These are phyloP conservation scores for Lepiota subincarnata DNA, from an alignment of 768 basidiomycete species.

Conservation along the genomic window DNA sequence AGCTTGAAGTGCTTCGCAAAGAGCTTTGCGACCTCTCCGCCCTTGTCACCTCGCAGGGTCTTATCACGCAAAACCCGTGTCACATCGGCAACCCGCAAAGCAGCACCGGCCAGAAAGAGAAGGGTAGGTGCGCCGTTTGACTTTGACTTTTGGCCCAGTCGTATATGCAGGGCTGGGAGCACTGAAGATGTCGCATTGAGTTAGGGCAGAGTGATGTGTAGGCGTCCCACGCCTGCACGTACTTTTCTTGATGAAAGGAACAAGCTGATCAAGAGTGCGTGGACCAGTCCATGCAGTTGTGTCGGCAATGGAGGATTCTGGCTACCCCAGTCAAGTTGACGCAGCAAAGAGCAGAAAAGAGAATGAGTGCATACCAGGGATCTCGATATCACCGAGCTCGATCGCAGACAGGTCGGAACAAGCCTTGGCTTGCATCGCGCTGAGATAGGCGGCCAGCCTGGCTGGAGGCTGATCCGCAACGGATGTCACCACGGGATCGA, in stretches of 20 bases:
- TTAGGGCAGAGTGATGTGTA: neutral
- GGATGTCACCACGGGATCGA: conserved; percentile 36
- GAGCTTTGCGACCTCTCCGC: conserved; percentile 90
- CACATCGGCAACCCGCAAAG: conserved; percentile 87
- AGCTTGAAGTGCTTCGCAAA: conserved; percentile 96
- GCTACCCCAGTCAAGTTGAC: conserved; percentile 26
- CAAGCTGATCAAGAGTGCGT: conserved; percentile 66
- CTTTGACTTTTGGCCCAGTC: conserved; percentile 74
- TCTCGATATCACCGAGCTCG: conserved; percentile 74
- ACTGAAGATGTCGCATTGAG: conserved; percentile 32
- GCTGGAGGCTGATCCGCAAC: conserved; percentile 55
- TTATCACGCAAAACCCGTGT: conserved; percentile 69
- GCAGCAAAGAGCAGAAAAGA: neutral
- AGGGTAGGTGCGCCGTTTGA: conserved; percentile 81
- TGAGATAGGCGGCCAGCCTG: conserved; percentile 59
- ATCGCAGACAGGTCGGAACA: conserved; percentile 67
- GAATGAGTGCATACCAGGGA: conserved; percentile 60
- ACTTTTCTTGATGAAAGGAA: conserved; percentile 78
- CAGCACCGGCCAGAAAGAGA: conserved; percentile 82
- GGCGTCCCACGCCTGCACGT: conserved; percentile 15
- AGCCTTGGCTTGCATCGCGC: conserved; percentile 62
- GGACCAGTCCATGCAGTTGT: conserved; percentile 70
- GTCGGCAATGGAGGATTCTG: conserved; percentile 72
- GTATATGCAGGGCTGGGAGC: conserved; percentile 61
- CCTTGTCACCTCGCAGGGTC: conserved; percentile 71